Base-by-base conservation (phyloP, 2,329 filamentous ascomycete species). In the Tolypocladium cylindrosporum region DNA sequence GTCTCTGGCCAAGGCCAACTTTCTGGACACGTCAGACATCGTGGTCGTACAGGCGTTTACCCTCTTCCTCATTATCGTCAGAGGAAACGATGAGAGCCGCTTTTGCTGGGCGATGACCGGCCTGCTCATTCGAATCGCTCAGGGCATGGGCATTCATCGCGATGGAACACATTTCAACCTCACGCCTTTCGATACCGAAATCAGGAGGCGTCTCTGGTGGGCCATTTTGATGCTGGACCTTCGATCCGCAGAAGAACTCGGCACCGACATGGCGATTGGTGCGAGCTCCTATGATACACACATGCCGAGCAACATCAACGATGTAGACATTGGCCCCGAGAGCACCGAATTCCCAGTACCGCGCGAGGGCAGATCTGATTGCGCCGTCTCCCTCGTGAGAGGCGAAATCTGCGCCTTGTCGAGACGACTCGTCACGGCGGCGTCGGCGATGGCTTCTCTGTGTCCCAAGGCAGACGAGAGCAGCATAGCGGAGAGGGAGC, bases 131-230 rank as follows among this genome's bases (percentile, higher is more conserved):
- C 77, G 84, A 7, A 80, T 87, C 43, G 82, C 77, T 4, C 82
- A 84, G 62, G 78, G 80, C 2, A 77, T 86, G 62, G 84, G 84
- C 1, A 72, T 87, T 2, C 84, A 87, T 63, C 77, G 81, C 6
- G 83, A 86, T 56, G 76, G 77, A 13, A 70, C 72, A 4, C 69
- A 75, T 52, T 75, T 85, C 42, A 75, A 75, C 1, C 70, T 87
- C 5, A 74, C 77, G 0, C 79, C 81, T 0, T 85, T 82, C 58
- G 83, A 87, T 57, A 77, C 77, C 1, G 83, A 87, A 65, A 79
- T 86, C 69, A 75, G 84, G 42, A 75, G 84, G 27, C 75, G 85
- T 2, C 66, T 86, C 0, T 87, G 84, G 80, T 86, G 81, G 77
- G 74, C 79, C n/a, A 75, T 87, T 11, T 71, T 83, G 45, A 72